phyloP scores from a whole-genome alignment of 495 filamentous ascomycete genomes.

The Margaritispora aquatica region DNA sequence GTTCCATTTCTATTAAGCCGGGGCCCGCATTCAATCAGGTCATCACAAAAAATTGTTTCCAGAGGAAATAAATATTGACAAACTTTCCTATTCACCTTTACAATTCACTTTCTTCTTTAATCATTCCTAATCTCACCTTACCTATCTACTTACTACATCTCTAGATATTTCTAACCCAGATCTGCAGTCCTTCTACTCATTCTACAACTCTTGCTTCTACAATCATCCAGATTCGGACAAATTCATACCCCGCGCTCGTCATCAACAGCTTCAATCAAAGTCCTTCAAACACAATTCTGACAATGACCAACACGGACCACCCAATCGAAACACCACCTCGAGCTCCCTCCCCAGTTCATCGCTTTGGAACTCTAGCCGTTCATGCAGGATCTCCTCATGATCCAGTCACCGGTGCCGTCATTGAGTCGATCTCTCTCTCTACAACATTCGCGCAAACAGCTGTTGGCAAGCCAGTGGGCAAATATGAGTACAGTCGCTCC shows the following conservation, averaged over 20 bases:
- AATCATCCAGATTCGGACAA: too few species aligned
- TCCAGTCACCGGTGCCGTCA: conserved; percentile 87
- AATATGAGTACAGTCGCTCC: conserved; percentile 85
- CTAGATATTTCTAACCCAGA: too few species aligned
- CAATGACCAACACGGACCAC: conserved; percentile 33
- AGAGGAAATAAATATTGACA: too few species aligned
- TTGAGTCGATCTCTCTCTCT: conserved; percentile 89
- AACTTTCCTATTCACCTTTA: too few species aligned
- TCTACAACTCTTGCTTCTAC: too few species aligned
- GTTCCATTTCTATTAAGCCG: too few species aligned
- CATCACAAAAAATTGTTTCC: too few species aligned
- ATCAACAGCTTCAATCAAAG: background rate
- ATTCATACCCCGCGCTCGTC: background rate
- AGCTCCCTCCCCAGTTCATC: conserved; percentile 52
- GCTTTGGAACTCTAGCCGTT: conserved; percentile 89
- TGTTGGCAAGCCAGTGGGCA: conserved; percentile 78
- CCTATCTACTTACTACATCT: too few species aligned
- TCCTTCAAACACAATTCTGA: conserved; percentile 8
- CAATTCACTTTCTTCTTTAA: too few species aligned
- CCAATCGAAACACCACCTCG: conserved; percentile 53
- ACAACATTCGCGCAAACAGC: conserved; percentile 87
- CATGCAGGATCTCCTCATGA: conserved; percentile 90
- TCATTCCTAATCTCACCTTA: too few species aligned
- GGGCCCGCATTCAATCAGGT: too few species aligned
- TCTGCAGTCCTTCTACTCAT: too few species aligned